Evolutionary conservation across 768 basidiomycete species (phyloP).

Genomic region (Porpolomopsis calyptriformis): DNA sequence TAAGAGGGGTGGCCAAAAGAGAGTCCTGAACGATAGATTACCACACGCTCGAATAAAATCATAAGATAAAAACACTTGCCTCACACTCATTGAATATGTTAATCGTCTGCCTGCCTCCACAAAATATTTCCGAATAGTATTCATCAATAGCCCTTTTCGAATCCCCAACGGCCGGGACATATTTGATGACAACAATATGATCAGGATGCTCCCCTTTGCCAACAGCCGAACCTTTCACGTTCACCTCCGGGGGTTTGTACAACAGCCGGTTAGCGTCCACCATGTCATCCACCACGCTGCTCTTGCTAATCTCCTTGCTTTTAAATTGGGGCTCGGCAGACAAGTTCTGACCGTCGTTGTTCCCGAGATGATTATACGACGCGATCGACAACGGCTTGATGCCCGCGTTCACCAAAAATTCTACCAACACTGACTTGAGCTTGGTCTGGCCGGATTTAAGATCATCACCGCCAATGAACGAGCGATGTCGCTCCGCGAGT

Average conservation of each 20-base stretch:
- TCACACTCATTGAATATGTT: constrained; percentile 99
- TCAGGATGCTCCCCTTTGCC: constrained; percentile 96
- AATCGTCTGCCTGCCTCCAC: constrained; percentile 88
- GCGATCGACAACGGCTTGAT: constrained; percentile 97
- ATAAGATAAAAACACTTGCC: constrained; percentile 29
- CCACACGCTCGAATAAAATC: neutral
- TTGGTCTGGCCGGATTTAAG: constrained; percentile 98
- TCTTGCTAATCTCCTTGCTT: constrained; percentile 98
- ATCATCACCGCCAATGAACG: constrained; percentile 97
- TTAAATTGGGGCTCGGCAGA: constrained; percentile 88
- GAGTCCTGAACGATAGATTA: constrained; percentile 53
- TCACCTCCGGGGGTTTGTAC: constrained; percentile 69
- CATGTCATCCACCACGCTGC: constrained; percentile 97
- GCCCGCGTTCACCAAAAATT: constrained; percentile 97
- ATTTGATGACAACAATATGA: constrained; percentile 95
- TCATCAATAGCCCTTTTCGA: constrained; percentile 99
- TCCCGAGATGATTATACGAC: constrained; percentile 97
- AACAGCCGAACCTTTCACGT: constrained; percentile 34
- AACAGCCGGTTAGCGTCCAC: constrained; percentile 82
- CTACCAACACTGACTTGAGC: constrained; percentile 92
- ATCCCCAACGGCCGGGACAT: constrained; percentile 92
- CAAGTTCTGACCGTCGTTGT: constrained; percentile 93
- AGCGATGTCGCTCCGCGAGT: constrained; percentile 78
- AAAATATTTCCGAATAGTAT: constrained; percentile 97
- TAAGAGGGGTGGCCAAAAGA: constrained; percentile 89